Conservation (phyloP, 371 early-diverging fungal species). For the Apophysomyces sp. region DNA sequence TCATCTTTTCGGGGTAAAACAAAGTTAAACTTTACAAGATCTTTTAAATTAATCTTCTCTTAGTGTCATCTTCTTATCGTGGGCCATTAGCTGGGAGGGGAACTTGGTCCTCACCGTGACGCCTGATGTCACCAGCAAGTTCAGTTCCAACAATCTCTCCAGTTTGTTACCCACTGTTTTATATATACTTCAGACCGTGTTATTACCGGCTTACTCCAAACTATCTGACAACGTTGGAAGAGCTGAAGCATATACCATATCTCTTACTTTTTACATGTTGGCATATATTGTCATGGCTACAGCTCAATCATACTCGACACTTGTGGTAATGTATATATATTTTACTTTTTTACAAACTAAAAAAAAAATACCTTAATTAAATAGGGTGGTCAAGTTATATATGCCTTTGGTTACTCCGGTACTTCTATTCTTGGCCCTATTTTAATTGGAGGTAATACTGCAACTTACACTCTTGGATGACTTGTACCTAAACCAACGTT, state of each 20-base stretch:
- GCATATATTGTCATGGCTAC: constrained; percentile 19
- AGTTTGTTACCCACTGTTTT: constrained; percentile 12
- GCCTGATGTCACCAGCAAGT: neutral
- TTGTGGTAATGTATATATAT: constrained; percentile 14
- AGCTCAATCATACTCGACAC: constrained; percentile 17
- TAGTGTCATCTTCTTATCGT: constrained; percentile 21
- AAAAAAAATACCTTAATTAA: neutral
- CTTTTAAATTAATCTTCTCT: neutral
- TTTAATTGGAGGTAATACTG: constrained; percentile 32
- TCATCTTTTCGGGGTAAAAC: neutral
- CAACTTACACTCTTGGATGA: no score
- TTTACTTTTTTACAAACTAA: neutral
- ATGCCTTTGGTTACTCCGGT: constrained; percentile 38
- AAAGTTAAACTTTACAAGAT: neutral
- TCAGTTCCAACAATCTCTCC: constrained; percentile 12
- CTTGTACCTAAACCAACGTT: no score
- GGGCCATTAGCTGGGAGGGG: constrained; percentile 23
- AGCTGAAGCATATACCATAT: constrained; percentile 13
- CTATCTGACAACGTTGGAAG: constrained; percentile 29
- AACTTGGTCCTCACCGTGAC: constrained; percentile 6
- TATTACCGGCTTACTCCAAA: constrained; percentile 29
- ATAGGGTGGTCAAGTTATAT: constrained; percentile 36
- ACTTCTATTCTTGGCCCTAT: constrained; percentile 34
- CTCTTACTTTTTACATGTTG: constrained; percentile 16
- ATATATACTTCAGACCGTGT: constrained; percentile 20